phyloP scores from a whole-genome alignment of 1,284 basidiomycete species.

The Rhodotorula sp. region DNA sequence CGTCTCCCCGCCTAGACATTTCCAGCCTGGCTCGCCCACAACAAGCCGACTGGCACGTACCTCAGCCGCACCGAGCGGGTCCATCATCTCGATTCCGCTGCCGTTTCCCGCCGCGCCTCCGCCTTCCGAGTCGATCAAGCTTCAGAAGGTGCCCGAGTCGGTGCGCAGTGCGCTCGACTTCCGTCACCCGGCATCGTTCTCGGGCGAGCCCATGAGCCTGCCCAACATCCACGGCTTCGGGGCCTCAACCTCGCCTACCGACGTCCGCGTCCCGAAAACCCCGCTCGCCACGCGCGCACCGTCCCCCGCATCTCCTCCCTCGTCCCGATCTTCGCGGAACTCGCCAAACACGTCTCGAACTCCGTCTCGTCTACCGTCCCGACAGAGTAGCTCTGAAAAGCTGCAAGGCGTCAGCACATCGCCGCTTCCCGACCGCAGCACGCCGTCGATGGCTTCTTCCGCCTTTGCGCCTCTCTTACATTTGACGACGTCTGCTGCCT shows the following conservation, averaged over 20 bases:
- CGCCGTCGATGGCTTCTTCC: conserved; percentile 11
- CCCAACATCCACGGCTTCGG: conserved; percentile 7
- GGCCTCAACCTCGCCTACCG: conserved; percentile 3
- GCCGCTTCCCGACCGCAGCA: background rate
- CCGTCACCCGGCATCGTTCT: conserved; percentile 17
- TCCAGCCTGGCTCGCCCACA: conserved; percentile 31
- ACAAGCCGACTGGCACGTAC: conserved; percentile 6
- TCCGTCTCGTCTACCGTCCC: conserved; percentile 7
- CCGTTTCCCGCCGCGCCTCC: conserved; percentile 37
- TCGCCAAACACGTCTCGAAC: conserved; percentile 18
- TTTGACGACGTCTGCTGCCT: background rate
- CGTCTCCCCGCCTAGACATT: conserved; percentile 25
- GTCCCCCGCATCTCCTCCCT: conserved; percentile 27
- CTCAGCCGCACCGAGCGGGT: background rate
- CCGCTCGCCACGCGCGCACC: conserved; percentile 34
- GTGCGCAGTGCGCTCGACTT: conserved; percentile 38
- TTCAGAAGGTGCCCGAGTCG: conserved; percentile 39
- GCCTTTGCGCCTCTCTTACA: conserved; percentile 34
- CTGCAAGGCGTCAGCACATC: background rate
- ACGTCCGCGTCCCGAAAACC: conserved; percentile 26
- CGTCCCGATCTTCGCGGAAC: conserved; percentile 10
- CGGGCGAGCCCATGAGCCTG: conserved; percentile 16
- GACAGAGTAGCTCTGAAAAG: conserved; percentile 27
- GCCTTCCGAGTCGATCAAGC: conserved; percentile 39
- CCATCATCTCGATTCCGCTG: conserved; percentile 7